Base-by-base conservation (phyloP, 768 basidiomycete species). In the Coprinellus aureogranulatus region DNA sequence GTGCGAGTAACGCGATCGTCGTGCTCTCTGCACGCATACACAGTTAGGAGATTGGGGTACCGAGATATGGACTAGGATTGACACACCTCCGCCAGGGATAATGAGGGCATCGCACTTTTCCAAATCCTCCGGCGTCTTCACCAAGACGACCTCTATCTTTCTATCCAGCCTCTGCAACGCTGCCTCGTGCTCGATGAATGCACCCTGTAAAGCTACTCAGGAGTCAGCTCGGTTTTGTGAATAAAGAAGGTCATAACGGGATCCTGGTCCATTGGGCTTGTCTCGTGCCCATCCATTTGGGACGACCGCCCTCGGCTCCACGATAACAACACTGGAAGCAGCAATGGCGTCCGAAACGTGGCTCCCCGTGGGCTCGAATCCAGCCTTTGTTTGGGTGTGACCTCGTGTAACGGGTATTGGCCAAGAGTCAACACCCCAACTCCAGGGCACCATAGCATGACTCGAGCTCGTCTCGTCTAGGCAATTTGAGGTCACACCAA, bases 51-150 rank as follows among this genome's bases (percentile, higher is more conserved):
- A 14, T 23, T 14, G 48, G 23, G 45, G 14, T 34, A 6, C 34
- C 34, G 18, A 49, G 40, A 48, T 42, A 37, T 6, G 30, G 59
- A 23, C 28, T 53, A 46, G 48, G 48, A n/a, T 22, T 30, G 10
- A 68, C 78, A 53, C 54, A 84, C 89, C 89, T 75, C 96, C 96
- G 6, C 95, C 96, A 11, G 96, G 96, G 60, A 98, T 92, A 59
- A 98, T 86, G 49, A 98, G 77, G 1, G 89, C 95, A 63, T 91
- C 84, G 68, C 94, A 96, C 53, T 66, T 71, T 51, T 73, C 72
- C 28, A 98, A 81, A 58, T 97, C 93, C n/a, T 83, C 82, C 2
- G 80, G 73, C 2, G 85, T 90, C 46, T 88, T 87, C 14, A 98
- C 90, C 22, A 85, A 81, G 48, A 82, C 65, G 40, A 81, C 74